Evolutionary conservation across 2,329 filamentous ascomycete species (phyloP), one percentile per base, ranked within the genome.

Genomic region (Aspergillus viridinutans): DNA sequence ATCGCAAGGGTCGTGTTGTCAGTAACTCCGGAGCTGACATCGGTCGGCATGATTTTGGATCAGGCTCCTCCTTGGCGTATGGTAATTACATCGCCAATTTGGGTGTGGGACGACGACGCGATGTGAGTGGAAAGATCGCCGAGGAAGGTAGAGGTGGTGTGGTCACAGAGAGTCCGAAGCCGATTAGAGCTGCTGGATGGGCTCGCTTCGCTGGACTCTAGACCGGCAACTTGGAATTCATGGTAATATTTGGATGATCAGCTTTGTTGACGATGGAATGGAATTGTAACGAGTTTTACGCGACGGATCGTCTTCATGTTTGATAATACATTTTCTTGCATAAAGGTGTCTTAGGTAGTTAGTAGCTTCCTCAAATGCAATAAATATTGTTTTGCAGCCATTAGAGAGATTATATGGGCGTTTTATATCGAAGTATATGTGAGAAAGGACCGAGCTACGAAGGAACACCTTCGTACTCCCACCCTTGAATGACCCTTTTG

Each of bases 391-490:
- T 45, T 45, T 1, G n/a, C 42, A 45, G 20, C 17, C 0, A 20
- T 14, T 7, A 21, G 20, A 42, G 2, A n/a, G 8, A 8, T n/a
- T 3, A n/a, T 5, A 45, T 23, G 10, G 1, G 21, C 21, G 8
- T 45, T 4, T 20, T 21, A 45, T 10, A 45, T 45, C 20, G 14
- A 17, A 38, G 5, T 38, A 38, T 3, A 47, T 42, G 8, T 23
- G 32, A 35, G 35, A 23, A 26, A 25, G 14, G 29, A 6, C 9
- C 10, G 20, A 50, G 50, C 57, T 55, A 79, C 3, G 76, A 78
- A 20, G 86, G 86, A 52, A 89, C 85, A 17, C 86, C 86, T 67
- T 89, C 86, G 74, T 89, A 88, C 64, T 87, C 83, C 81, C 84
- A 86, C 1, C 83, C 83, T 53, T 76, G 70, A 58, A 77, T 75